Evolutionary conservation across 2,329 filamentous ascomycete species (phyloP).

Genomic region (Cladophialophora carrionii): DNA sequence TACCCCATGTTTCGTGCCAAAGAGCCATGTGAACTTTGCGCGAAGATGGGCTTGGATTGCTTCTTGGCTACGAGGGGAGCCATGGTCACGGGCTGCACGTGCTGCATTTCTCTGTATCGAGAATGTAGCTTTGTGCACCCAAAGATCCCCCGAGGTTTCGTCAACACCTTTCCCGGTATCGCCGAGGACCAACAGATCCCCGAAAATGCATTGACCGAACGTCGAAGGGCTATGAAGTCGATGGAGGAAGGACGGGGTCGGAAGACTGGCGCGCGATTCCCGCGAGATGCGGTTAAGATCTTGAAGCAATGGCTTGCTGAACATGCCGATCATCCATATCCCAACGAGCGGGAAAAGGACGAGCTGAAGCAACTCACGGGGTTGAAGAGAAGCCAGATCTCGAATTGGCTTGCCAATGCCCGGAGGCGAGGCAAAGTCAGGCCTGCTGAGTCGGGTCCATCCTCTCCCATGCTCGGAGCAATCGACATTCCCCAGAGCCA

Average conservation of each 20-base stretch:
- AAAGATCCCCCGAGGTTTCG: constrained; percentile 47
- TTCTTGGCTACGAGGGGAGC: constrained; percentile 51
- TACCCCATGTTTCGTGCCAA: constrained; percentile 52
- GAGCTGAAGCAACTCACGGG: constrained; percentile 76
- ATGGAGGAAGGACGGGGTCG: constrained; percentile 50
- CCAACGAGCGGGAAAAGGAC: constrained; percentile 83
- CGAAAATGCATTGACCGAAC: constrained; percentile 47
- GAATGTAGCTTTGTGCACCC: constrained; percentile 54
- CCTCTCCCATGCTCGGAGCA: constrained; percentile 70
- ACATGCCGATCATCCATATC: constrained; percentile 82
- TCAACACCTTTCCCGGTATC: constrained; percentile 52
- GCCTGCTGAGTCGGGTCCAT: constrained; percentile 56
- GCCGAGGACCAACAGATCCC: constrained; percentile 44
- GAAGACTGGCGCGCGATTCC: constrained; percentile 76
- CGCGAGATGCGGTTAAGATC: constrained; percentile 75
- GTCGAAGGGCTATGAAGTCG: constrained; percentile 47
- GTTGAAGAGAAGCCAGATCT: constrained; percentile 79
- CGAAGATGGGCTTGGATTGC: constrained; percentile 52
- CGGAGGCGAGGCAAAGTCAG: constrained; percentile 79
- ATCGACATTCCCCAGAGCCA: constrained; percentile 68
- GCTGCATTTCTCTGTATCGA: constrained; percentile 53
- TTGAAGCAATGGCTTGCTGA: constrained; percentile 83
- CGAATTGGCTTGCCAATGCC: constrained; percentile 91
- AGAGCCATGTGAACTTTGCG: constrained; percentile 53
- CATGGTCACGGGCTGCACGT: constrained; percentile 52